Percentiles rank a stretch among this genome's conserved stretches.
Conservation (phyloP, 352 stramenopile genomes). For the Phytophthora cactorum region DNA sequence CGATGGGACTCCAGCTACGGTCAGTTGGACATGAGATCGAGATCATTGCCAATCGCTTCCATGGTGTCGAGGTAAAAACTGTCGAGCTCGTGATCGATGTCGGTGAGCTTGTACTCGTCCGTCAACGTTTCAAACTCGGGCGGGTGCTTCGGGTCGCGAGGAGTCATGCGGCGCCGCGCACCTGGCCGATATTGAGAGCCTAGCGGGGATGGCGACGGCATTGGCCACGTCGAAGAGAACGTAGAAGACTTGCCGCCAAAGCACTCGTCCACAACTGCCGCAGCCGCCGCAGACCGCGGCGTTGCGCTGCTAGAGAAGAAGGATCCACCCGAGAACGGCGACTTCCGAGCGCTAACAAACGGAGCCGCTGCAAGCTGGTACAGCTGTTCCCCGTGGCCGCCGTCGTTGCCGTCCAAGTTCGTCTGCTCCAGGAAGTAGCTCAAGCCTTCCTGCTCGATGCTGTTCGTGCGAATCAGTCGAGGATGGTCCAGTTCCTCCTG, state of each 20-base stretch:
- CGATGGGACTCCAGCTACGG: conserved; percentile 15
- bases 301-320: conserved; percentile 27
- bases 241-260: conserved; percentile 45
- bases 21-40: conserved; percentile 69
- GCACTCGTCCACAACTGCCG: conserved; percentile 56
- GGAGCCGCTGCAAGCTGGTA: conserved; percentile 33
- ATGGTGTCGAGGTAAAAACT: conserved; percentile 84
- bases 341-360: conserved; percentile 21
- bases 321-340: conserved; percentile 24
- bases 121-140: conserved; percentile 78
- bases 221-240: conserved; percentile 36
- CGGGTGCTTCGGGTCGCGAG: conserved; percentile 48
- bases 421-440: conserved; percentile 80
- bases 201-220: conserved; percentile 24
- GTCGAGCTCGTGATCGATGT: conserved; percentile 85
- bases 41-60: conserved; percentile 60
- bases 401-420: conserved; percentile 41
- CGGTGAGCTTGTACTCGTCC: conserved; percentile 81
- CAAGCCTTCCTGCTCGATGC: conserved; percentile 79
- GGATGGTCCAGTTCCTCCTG: conserved; percentile 47
- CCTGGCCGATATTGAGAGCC: conserved; percentile 9
- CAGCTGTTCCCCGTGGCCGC: conserved; percentile 31
- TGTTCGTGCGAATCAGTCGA: conserved; percentile 68
- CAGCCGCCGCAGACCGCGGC: conserved; percentile 34
- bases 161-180: conserved; percentile 32